Base-by-base conservation (phyloP, 495 filamentous ascomycete species). In the Recurvomyces mirabilis region DNA sequence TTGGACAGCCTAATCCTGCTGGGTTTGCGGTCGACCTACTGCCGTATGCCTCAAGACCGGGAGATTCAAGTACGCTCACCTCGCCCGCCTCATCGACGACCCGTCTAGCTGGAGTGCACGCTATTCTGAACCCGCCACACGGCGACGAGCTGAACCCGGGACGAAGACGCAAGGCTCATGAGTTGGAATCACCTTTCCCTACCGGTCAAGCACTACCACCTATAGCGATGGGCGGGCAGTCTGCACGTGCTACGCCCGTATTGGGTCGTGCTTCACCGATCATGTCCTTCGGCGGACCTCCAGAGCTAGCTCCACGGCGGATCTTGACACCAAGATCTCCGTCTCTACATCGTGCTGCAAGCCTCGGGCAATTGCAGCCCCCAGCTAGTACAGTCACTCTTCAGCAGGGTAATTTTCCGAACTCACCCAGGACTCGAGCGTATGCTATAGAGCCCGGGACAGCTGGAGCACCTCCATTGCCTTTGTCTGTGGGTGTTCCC, bases 321-420 rank as follows among this genome's bases (percentile, higher is more conserved):
- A 47, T 62, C n/a, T 28, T 60, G 32, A 64, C 51, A 15, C 63
- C 63, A 2, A 34, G 62, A 34, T 63, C 63, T 12, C 59, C 60
- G 15, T 47, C 47, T 2, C 25, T 64, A 23, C 58, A 58, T 23
- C 57, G 60, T 1, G 46, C 55, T 15, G 56, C 54, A 23, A 64
- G 62, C 35, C 30, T 64, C 11, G 39, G 46, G 17, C 51, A 55
- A 0, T 32, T 61, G 13, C 24, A 46, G 4, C 43, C 52, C 10
- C 45, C 55, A 1, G 58, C 58, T 6, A 60, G 46, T 7, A 61
- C 60, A 1, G 60, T 63, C 26, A 56, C 55, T 33, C 60, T 54
- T 5, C 56, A 61, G 28, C 54, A 60, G 20, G 46, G 47, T 6
- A 60, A 61, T 9, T 66, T 63, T 37, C 51, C 42, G 7, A 21